Evolutionary conservation across 306 rosid species (phyloP).

Genomic region (Arachis stenosperma): DNA sequence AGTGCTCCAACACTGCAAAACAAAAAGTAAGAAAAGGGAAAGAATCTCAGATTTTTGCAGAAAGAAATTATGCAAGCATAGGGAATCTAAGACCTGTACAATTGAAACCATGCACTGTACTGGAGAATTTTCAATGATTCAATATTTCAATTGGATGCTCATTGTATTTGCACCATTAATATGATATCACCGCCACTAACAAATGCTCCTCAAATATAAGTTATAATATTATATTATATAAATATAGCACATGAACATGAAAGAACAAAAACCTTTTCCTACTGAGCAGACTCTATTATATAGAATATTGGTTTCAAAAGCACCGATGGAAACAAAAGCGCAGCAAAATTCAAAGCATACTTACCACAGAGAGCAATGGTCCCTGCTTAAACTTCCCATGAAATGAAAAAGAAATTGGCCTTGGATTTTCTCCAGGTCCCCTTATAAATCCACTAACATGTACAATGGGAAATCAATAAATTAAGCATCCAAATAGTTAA

Average conservation of each 20-base stretch:
- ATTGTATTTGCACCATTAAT: background rate
- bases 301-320: background rate
- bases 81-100: conserved; percentile 9
- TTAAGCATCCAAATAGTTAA: conserved; percentile 12
- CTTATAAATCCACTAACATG: conserved; percentile 85
- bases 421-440: conserved; percentile 93
- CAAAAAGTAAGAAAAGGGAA: background rate
- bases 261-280: background rate
- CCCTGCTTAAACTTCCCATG: conserved; percentile 90
- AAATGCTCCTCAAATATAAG: background rate
- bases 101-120: conserved; percentile 11
- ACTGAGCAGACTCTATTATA: background rate
- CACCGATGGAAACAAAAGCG: background rate
- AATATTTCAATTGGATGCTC: background rate
- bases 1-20: conserved; percentile 92
- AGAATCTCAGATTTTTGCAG: conserved; percentile 28
- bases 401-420: conserved; percentile 77
- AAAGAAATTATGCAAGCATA: conserved; percentile 12
- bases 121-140: background rate
- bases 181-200: background rate
- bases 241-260: background rate
- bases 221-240: no score
- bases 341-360: conserved; percentile 34
- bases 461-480: background rate
- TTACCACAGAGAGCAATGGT: conserved; percentile 90